Conservation (phyloP, 768 basidiomycete species). For the Xerocomellus intermedius region DNA sequence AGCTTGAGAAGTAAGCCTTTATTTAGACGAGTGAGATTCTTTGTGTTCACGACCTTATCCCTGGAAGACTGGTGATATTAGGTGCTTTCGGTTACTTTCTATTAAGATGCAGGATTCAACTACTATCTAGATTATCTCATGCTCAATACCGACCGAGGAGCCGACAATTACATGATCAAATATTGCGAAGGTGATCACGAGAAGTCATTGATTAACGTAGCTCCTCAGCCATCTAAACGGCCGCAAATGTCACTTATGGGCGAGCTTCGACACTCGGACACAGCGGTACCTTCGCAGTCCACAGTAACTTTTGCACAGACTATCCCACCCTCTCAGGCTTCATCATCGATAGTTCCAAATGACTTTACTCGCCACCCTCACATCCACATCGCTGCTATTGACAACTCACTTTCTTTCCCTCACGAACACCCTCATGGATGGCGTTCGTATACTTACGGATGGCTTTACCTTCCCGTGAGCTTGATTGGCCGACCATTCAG, state of each 20-base stretch:
- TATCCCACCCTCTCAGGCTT: conserved; percentile 37
- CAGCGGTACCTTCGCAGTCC: conserved; percentile 37
- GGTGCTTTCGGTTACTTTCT: conserved; percentile 39
- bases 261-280: conserved; percentile 55
- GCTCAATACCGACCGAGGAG: conserved; percentile 85
- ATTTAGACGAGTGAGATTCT: background rate
- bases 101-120: conserved; percentile 2
- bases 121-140: conserved; percentile 71
- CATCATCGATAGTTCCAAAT: conserved; percentile 33
- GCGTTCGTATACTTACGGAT: conserved; percentile 83
- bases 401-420: conserved; percentile 90
- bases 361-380: conserved; percentile 66
- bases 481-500: conserved; percentile 85
- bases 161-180: conserved; percentile 93
- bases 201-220: conserved; percentile 74
- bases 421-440: conserved; percentile 84
- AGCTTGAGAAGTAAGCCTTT: conserved; percentile 74
- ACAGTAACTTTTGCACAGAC: conserved; percentile 39
- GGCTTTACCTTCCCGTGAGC: conserved; percentile 84
- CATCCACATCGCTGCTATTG: conserved; percentile 90
- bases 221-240: conserved; percentile 65
- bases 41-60: conserved; percentile 10
- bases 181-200: conserved; percentile 82
- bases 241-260: conserved; percentile 74
- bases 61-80: conserved; percentile 72